A percentile compares a stretch with the other conserved stretches of the same genome.
phyloP scores from a whole-genome alignment of 768 basidiomycete species.

The Hygrocybe punicea region DNA sequence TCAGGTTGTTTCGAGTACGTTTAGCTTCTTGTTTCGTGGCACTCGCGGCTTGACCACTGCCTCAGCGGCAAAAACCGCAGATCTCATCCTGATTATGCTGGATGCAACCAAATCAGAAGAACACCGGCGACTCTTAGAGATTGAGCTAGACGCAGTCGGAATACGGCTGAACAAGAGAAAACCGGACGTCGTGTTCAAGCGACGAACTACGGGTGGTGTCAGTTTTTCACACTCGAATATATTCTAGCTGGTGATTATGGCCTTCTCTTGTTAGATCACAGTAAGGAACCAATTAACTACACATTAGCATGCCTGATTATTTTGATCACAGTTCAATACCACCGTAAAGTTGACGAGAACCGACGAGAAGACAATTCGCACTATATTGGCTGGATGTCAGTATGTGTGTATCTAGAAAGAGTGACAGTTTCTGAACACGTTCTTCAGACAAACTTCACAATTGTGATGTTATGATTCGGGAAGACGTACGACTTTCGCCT shows the following conservation, averaged over 20 bases:
- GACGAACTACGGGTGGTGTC: constrained; percentile 88
- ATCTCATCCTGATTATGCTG: constrained; percentile 89
- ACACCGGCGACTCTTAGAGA: constrained; percentile 81
- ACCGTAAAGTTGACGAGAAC: constrained; percentile 94
- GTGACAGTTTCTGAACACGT: neutral
- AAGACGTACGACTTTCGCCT: constrained; percentile 66
- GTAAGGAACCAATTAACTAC: constrained; percentile 32
- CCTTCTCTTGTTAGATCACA: constrained; percentile 56
- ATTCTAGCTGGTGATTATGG: constrained; percentile 5
- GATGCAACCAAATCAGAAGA: constrained; percentile 93
- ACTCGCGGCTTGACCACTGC: neutral
- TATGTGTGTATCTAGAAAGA: constrained; percentile 20
- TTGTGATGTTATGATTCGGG: constrained; percentile 97
- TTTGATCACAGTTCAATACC: constrained; percentile 58
- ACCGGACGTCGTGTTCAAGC: constrained; percentile 95
- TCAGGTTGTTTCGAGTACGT: constrained; percentile 87
- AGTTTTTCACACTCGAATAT: constrained; percentile 24
- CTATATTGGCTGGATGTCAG: constrained; percentile 83
- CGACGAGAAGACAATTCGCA: constrained; percentile 91
- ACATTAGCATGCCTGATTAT: neutral
- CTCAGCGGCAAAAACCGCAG: constrained; percentile 81
- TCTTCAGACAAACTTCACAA: constrained; percentile 79
- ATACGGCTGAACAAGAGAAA: constrained; percentile 87
- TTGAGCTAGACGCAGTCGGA: constrained; percentile 94
- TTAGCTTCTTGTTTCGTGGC: neutral